Conservation (phyloP, 2,329 filamentous ascomycete genomes). For the Neophaeococcomyces mojaviensis region DNA sequence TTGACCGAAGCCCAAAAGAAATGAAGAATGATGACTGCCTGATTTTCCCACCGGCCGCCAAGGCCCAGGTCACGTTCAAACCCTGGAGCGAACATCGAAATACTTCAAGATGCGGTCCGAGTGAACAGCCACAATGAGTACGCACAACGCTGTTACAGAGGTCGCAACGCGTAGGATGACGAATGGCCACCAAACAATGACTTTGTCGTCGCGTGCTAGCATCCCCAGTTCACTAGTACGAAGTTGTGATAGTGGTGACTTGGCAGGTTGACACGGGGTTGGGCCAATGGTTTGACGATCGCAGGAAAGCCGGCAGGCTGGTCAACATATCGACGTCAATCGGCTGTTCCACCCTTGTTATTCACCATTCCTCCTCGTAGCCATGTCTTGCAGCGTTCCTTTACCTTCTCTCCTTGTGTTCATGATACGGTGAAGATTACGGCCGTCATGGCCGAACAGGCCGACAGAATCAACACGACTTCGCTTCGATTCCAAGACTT, state of each 20-base stretch:
- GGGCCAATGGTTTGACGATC: slow-evolving; percentile 14
- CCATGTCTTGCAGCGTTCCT: slow-evolving; percentile 18
- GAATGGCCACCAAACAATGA: too few species aligned
- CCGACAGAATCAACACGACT: slow-evolving; percentile 11
- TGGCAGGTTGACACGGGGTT: slow-evolving; percentile 8
- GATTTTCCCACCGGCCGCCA: not conserved
- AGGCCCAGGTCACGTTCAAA: too few species aligned
- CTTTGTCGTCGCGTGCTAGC: too few species aligned
- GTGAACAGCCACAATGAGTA: too few species aligned
- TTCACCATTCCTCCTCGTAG: not conserved
- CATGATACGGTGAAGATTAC: not conserved
- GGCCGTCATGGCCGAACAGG: slow-evolving; percentile 6
- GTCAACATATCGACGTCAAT: slow-evolving; percentile 7
- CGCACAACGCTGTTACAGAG: too few species aligned
- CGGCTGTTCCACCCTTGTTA: not conserved
- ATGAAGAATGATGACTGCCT: not conserved
- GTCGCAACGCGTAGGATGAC: too few species aligned
- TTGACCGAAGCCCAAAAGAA: not conserved
- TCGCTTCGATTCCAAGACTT: slow-evolving; percentile 18
- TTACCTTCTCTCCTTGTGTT: slow-evolving; percentile 11
- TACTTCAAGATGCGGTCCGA: too few species aligned
- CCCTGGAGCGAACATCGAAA: too few species aligned
- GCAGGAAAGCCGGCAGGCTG: not conserved
- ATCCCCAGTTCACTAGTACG: too few species aligned
- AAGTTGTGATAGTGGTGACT: too few species aligned